Conservation (phyloP, 768 basidiomycete genomes). For the Asterophora lycoperdoides region DNA sequence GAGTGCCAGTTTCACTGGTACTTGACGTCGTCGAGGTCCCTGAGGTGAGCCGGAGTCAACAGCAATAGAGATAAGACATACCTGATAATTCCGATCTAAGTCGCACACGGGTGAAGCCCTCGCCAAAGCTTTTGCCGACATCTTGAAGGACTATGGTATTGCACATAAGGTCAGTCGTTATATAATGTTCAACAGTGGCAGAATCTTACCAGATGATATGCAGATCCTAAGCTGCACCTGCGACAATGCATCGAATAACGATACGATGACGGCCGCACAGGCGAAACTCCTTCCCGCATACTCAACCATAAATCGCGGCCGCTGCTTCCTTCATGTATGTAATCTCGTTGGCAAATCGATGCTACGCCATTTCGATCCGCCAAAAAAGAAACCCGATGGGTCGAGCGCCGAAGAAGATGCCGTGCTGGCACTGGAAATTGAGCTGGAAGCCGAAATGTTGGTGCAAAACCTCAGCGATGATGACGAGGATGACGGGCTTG, state of each 20-base stretch:
- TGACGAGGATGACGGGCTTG: slow-evolving; percentile 12
- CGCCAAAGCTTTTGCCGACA: slow-evolving; percentile 17
- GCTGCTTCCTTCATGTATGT: slow-evolving; percentile 4
- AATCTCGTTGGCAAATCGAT: slow-evolving; percentile 7
- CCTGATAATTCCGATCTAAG: no score
- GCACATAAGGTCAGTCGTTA: slow-evolving; percentile 22
- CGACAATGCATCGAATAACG: slow-evolving; percentile 4
- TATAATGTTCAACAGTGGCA: no score
- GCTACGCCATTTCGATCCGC: slow-evolving; percentile 14
- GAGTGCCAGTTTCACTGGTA: slow-evolving; percentile 18
- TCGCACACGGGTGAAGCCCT: no score
- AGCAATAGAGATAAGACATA: no score
- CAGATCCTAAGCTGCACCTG: slow-evolving; percentile 6
- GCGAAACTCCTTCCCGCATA: slow-evolving; percentile 25
- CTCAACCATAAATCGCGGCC: slow-evolving; percentile 16
- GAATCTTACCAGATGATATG: background rate
- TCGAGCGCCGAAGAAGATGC: slow-evolving; percentile 23
- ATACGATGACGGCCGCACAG: slow-evolving; percentile 5
- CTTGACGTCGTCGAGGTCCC: slow-evolving; percentile 34
- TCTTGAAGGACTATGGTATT: slow-evolving; percentile 28
- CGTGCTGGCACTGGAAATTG: slow-evolving; percentile 18
- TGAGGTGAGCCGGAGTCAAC: no score
- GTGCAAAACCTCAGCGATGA: slow-evolving; percentile 12
- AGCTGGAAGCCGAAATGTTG: background rate
- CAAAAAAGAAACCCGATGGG: slow-evolving; percentile 5